Conservation (phyloP, 2,329 filamentous ascomycete species). For the Cadophora sp. region DNA sequence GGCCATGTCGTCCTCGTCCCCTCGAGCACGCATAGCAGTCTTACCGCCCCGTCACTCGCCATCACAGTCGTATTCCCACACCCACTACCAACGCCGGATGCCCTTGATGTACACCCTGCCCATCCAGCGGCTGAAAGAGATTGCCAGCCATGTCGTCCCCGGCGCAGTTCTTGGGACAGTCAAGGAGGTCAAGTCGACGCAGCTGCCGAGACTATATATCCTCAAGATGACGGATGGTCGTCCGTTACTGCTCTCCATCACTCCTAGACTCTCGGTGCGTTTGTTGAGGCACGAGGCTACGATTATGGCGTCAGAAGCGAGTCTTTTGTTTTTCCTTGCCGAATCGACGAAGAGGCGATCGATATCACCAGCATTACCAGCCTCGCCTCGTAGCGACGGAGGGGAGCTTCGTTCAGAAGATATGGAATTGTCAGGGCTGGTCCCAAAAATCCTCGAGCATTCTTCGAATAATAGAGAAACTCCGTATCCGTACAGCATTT, state of each 20-base stretch:
- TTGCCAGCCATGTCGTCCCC: slow-evolving; percentile 40
- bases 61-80: not conserved
- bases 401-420: not conserved
- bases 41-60: slow-evolving; percentile 28
- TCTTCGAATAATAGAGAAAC: slow-evolving; percentile 41
- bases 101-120: slow-evolving; percentile 43
- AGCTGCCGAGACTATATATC: slow-evolving; percentile 42
- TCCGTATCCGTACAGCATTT: slow-evolving; percentile 43
- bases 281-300: slow-evolving; percentile 42
- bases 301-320: slow-evolving; percentile 42
- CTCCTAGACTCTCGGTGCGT: slow-evolving; percentile 39
- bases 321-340: slow-evolving; percentile 39
- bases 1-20: slow-evolving; percentile 28
- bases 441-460: slow-evolving; percentile 44
- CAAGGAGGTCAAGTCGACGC: slow-evolving; percentile 42
- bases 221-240: slow-evolving; percentile 42
- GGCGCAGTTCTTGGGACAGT: slow-evolving; percentile 37
- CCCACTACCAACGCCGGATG: slow-evolving; percentile 28
- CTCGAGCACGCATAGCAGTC: slow-evolving; percentile 33
- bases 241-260: slow-evolving; percentile 40
- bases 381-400: slow-evolving; percentile 6
- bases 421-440: slow-evolving; percentile 25
- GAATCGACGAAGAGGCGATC: not conserved
- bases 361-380: slow-evolving; percentile 12
- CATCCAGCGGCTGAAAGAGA: slow-evolving; percentile 41